A percentile compares a stretch with the other conserved stretches of the same genome.
Conservation (phyloP, 352 stramenopile genomes). For the Aphanomyces stellatus region DNA sequence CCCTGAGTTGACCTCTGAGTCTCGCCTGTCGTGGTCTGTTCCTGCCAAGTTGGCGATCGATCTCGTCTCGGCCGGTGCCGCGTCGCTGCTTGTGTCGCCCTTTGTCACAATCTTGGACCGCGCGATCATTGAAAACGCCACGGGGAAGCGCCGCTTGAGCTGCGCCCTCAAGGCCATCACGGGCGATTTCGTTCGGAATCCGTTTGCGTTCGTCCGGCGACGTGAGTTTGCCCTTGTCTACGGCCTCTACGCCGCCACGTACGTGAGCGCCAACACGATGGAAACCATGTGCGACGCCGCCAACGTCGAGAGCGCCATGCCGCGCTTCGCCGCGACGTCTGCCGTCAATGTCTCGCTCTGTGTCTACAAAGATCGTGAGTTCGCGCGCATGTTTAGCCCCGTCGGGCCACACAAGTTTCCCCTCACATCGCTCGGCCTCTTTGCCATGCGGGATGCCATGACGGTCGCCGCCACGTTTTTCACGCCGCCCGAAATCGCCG, state of each 20-base stretch:
- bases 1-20: neutral
- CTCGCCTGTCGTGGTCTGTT: constrained; percentile 20
- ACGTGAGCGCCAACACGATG: constrained; percentile 75
- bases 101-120: constrained; percentile 85
- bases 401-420: constrained; percentile 62
- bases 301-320: constrained; percentile 65
- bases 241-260: constrained; percentile 83
- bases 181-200: constrained; percentile 44
- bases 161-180: constrained; percentile 50
- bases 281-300: constrained; percentile 72
- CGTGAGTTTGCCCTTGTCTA: constrained; percentile 84
- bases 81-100: constrained; percentile 63
- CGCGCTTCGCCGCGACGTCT: constrained; percentile 81
- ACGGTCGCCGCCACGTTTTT: constrained; percentile 84
- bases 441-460: constrained; percentile 76
- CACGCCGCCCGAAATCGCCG: constrained; percentile 46
- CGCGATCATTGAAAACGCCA: constrained; percentile 85
- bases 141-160: constrained; percentile 48
- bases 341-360: constrained; percentile 86
- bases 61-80: constrained; percentile 40
- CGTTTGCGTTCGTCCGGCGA: constrained; percentile 69
- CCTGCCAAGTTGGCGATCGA: constrained; percentile 48
- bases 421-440: constrained; percentile 69
- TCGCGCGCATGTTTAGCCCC: constrained; percentile 85
- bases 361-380: constrained; percentile 84